phyloP scores from a whole-genome alignment of 164 flowering plant species.

The Dillenia suffruticosa region DNA sequence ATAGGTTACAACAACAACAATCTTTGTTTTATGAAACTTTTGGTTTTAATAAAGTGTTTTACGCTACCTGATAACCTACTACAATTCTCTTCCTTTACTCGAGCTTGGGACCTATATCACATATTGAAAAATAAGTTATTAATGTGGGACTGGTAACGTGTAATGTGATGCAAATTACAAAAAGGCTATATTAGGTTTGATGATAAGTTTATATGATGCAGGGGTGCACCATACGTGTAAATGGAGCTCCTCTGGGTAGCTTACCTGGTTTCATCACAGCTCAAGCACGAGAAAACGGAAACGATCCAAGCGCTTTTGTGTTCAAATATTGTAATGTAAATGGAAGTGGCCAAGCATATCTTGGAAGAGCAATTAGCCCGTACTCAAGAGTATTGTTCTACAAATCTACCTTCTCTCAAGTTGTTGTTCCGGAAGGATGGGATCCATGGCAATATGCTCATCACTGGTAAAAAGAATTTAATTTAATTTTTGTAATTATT shows the following conservation, averaged over 20 bases:
- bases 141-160: too few relatives aligned
- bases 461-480: not conserved
- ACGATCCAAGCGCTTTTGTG: not conserved
- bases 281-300: not conserved
- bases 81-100: too few relatives aligned
- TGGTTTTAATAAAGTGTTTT: too few relatives aligned
- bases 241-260: not conserved
- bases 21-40: too few relatives aligned
- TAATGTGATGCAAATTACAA: not conserved
- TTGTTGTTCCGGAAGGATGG: conserved; percentile 1
- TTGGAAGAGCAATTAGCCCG: conserved; percentile 3
- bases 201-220: not conserved
- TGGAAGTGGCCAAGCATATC: not conserved
- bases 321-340: not conserved
- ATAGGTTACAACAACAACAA: too few relatives aligned
- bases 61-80: too few relatives aligned
- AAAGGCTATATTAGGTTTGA: not conserved
- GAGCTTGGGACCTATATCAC: too few relatives aligned
- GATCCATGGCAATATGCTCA: not conserved
- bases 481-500: not conserved
- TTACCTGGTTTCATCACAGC: conserved; percentile 3
- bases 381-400: conserved; percentile 4
- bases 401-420: not conserved
- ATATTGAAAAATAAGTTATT: too few relatives aligned
- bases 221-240: not conserved